Conservation (phyloP, 2,329 filamentous ascomycete genomes). For the Penicillium sp. region DNA sequence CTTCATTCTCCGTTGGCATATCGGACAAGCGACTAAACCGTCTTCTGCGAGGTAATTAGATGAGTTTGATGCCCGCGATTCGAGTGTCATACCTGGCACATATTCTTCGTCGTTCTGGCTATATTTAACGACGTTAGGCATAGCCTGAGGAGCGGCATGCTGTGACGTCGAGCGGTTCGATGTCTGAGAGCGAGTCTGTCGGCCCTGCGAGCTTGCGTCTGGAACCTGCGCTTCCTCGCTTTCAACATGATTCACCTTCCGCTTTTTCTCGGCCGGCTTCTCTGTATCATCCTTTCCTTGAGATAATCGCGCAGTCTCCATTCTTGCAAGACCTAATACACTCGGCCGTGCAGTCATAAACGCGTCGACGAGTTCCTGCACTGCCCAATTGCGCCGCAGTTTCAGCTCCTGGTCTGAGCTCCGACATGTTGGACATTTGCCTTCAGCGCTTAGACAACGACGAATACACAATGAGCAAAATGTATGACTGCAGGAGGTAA, state of each 20-base stretch:
- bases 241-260: slow-evolving; percentile 32
- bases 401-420: slow-evolving; percentile 76
- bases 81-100: slow-evolving; percentile 30
- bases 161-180: neutral
- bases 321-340: slow-evolving; percentile 62
- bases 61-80: neutral
- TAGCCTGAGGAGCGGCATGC: neutral
- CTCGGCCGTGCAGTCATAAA: slow-evolving; percentile 64
- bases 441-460: slow-evolving; percentile 73
- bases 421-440: slow-evolving; percentile 83
- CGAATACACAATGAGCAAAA: slow-evolving; percentile 97
- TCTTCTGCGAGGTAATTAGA: slow-evolving; percentile 52
- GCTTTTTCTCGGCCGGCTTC: slow-evolving; percentile 33
- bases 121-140: slow-evolving; percentile 38
- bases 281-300: slow-evolving; percentile 43
- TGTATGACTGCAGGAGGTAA: slow-evolving; percentile 90
- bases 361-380: slow-evolving; percentile 78
- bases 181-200: slow-evolving; percentile 37
- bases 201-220: slow-evolving; percentile 26
- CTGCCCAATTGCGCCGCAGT: slow-evolving; percentile 75
- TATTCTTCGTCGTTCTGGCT: slow-evolving; percentile 39
- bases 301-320: slow-evolving; percentile 51
- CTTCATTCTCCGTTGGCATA: slow-evolving; percentile 78
- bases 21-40: slow-evolving; percentile 77
- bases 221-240: slow-evolving; percentile 40